Conservation (phyloP, 140 eudicot genomes). For the Artemisia princeps region DNA sequence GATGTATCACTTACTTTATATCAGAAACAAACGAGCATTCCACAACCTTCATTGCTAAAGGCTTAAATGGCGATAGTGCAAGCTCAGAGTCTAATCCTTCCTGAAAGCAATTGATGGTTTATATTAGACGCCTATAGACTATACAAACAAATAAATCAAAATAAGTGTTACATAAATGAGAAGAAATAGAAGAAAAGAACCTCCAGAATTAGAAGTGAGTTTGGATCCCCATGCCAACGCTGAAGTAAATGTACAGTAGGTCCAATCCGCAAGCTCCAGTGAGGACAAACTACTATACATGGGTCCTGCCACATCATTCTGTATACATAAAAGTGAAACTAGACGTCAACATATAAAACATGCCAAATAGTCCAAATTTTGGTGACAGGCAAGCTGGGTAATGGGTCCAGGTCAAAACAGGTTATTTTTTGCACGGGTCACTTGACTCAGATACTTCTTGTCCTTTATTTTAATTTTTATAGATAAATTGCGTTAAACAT, state of each 20-base stretch:
- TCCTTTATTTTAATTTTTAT: too few relatives aligned
- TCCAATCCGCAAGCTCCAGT: slow-evolving; percentile 91
- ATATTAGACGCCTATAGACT: slow-evolving; percentile 3
- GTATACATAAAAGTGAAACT: slow-evolving; percentile 9
- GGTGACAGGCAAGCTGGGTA: neutral
- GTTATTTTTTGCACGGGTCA: neutral
- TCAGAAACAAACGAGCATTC: slow-evolving; percentile 82
- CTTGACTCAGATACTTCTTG: too few relatives aligned
- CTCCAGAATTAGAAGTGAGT: slow-evolving; percentile 72
- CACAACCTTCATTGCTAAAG: slow-evolving; percentile 79
- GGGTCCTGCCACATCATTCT: slow-evolving; percentile 92
- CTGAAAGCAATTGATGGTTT: slow-evolving; percentile 32
- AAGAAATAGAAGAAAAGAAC: slow-evolving; percentile 21
- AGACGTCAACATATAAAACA: neutral
- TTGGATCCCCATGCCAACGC: slow-evolving; percentile 67
- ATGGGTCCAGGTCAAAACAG: neutral
- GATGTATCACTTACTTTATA: slow-evolving; percentile 39
- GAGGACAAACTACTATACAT: slow-evolving; percentile 84
- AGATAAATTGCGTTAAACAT: too few relatives aligned
- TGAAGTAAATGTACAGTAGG: slow-evolving; percentile 79
- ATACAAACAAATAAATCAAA: neutral
- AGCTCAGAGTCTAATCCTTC: slow-evolving; percentile 54
- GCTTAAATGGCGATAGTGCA: slow-evolving; percentile 76
- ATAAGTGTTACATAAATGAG: neutral
- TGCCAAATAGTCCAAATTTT: neutral